Evolutionary conservation across 176 grass and related monocot species (phyloP).

Genomic region (Musa schizocarpa): DNA sequence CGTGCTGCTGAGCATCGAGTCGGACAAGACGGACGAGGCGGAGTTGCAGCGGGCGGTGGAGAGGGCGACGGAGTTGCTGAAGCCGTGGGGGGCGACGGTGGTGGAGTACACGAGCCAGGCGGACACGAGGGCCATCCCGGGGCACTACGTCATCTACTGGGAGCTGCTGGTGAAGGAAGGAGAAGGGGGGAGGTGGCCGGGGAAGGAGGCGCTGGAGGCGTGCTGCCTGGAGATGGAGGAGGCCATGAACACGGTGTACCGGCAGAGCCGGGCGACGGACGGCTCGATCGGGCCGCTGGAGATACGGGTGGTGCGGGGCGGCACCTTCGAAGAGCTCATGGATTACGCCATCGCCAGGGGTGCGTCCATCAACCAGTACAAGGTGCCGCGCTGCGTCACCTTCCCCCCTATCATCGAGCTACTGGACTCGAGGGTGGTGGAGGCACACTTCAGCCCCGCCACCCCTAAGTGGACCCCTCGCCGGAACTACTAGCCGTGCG

Average conservation of each 20-base stretch:
- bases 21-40: slow-evolving; percentile 90
- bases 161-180: slow-evolving; percentile 55
- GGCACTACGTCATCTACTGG: slow-evolving; percentile 96
- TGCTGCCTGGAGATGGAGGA: slow-evolving; percentile 98
- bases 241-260: slow-evolving; percentile 75
- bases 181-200: slow-evolving; percentile 35
- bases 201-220: slow-evolving; percentile 34
- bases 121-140: slow-evolving; percentile 64
- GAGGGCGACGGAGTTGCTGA: slow-evolving; percentile 44
- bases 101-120: slow-evolving; percentile 86
- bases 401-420: slow-evolving; percentile 84
- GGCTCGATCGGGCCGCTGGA: slow-evolving; percentile 74
- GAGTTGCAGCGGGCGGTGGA: slow-evolving; percentile 77
- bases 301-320: slow-evolving; percentile 51
- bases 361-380: slow-evolving; percentile 97
- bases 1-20: slow-evolving; percentile 86
- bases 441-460: slow-evolving; percentile 67
- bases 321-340: slow-evolving; percentile 96
- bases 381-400: slow-evolving; percentile 76
- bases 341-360: slow-evolving; percentile 83
- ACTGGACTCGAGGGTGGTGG: slow-evolving; percentile 63
- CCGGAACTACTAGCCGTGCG: too few relatives aligned
- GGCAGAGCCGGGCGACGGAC: slow-evolving; percentile 58
- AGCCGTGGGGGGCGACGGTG: slow-evolving; percentile 40
- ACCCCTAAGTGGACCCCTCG: slow-evolving; percentile 48